phyloP scores from a whole-genome alignment of 2,329 filamentous ascomycete genomes.

The Venturia oleaginea region DNA sequence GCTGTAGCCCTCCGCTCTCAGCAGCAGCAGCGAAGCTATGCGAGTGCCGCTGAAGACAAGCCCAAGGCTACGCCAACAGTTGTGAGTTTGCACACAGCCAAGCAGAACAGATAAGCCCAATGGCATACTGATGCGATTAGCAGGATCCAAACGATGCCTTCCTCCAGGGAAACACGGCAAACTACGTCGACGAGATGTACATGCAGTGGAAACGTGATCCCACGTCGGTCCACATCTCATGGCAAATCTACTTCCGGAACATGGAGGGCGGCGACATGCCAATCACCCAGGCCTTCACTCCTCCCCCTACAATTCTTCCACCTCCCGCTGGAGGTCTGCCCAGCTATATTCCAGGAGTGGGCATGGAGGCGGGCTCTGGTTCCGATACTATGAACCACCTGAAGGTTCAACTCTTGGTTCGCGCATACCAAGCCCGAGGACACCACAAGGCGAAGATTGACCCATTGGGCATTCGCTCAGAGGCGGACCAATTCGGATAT shows the following conservation, averaged over 20 bases:
- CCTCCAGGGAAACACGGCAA: constrained; percentile 90
- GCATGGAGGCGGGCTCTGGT: constrained; percentile 56
- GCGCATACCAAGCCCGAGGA: constrained; percentile 94
- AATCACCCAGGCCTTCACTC: constrained; percentile 92
- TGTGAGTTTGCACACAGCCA: constrained; percentile 14
- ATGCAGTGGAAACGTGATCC: constrained; percentile 94
- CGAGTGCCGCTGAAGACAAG: constrained; percentile 45
- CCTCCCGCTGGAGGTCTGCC: constrained; percentile 67
- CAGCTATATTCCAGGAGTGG: constrained; percentile 60
- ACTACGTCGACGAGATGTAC: constrained; percentile 99
- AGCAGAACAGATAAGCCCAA: constrained; percentile 3
- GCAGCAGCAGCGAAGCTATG: constrained; percentile 46
- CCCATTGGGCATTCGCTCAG: constrained; percentile 83
- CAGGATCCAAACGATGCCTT: constrained; percentile 90
- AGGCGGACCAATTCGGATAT: constrained; percentile 75
- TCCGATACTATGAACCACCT: constrained; percentile 90
- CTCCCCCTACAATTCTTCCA: constrained; percentile 84
- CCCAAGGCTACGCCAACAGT: constrained; percentile 19
- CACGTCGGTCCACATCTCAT: constrained; percentile 89
- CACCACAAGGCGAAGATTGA: constrained; percentile 99
- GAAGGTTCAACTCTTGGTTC: constrained; percentile 94
- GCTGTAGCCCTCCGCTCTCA: constrained; percentile 36
- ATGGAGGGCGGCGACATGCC: constrained; percentile 99
- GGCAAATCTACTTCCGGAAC: constrained; percentile 99
- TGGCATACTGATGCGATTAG: constrained; percentile 17